Evolutionary conservation across 169 alveolate species (phyloP).

Genomic region (Eimeria necatrix): DNA sequence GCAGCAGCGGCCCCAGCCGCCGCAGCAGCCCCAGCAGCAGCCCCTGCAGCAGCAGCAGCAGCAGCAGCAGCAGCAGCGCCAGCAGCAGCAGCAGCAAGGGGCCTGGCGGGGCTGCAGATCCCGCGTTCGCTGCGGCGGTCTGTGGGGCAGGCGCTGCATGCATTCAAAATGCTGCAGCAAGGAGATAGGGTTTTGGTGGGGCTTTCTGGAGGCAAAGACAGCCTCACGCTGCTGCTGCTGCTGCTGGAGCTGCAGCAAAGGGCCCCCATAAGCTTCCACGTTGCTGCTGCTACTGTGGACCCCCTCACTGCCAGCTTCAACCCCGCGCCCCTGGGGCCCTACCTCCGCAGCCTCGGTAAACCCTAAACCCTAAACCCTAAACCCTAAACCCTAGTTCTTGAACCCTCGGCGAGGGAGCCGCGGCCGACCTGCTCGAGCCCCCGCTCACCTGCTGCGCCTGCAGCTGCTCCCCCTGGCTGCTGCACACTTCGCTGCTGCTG

Average conservation of each 20-base stretch:
- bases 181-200: slow-evolving; percentile 96
- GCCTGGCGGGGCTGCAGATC: slow-evolving; percentile 45
- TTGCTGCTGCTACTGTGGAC: slow-evolving; percentile 96
- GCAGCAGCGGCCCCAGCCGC: too few species aligned
- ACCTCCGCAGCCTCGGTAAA: slow-evolving; percentile 68
- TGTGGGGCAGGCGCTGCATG: slow-evolving; percentile 93
- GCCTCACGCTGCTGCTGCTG: slow-evolving; percentile 93
- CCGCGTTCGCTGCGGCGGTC: slow-evolving; percentile 85
- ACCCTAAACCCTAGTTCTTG: too few species aligned
- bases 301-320: slow-evolving; percentile 95
- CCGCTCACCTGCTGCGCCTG: too few species aligned
- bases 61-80: too few species aligned
- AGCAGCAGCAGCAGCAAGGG: too few species aligned
- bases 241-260: slow-evolving; percentile 86
- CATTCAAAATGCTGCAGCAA: slow-evolving; percentile 94
- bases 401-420: too few species aligned
- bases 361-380: too few species aligned
- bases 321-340: slow-evolving; percentile 93
- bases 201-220: slow-evolving; percentile 97
- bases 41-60: too few species aligned
- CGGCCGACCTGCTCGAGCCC: too few species aligned
- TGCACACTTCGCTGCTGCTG: too few species aligned
- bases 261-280: slow-evolving; percentile 90
- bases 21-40: too few species aligned
- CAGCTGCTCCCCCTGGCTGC: too few species aligned